phyloP scores from a whole-genome alignment of 2,329 filamentous ascomycete species.

The Dothideomycetidae sp. region DNA sequence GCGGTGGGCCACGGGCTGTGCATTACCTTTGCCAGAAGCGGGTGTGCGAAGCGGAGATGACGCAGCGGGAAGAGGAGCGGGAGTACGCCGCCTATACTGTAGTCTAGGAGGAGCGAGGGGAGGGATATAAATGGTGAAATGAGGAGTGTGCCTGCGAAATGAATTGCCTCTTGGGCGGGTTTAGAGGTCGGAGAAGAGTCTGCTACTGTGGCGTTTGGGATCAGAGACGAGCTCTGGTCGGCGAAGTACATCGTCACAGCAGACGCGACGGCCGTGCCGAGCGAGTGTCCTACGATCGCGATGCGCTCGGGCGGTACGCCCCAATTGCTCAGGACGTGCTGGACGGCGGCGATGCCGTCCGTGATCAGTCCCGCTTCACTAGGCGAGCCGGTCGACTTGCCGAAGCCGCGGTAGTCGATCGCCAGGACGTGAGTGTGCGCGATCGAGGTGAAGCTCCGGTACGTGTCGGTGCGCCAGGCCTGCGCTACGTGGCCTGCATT shows the following conservation, averaged over 20 bases:
- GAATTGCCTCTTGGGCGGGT: conserved; percentile 22
- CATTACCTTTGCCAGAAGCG: conserved; percentile 47
- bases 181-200: background rate
- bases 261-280: conserved; percentile 72
- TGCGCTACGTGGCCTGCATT: conserved; percentile 82
- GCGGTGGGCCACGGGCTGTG: conserved; percentile 72
- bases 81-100: conserved; percentile 62
- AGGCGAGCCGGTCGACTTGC: conserved; percentile 63
- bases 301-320: conserved; percentile 57
- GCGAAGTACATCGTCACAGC: conserved; percentile 59
- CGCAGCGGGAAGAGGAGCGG: conserved; percentile 66
- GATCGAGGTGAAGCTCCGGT: conserved; percentile 60
- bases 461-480: conserved; percentile 58
- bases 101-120: conserved; percentile 57
- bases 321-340: conserved; percentile 54
- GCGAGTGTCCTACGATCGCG: conserved; percentile 69
- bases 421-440: conserved; percentile 69
- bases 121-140: conserved; percentile 68
- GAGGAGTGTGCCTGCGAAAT: conserved; percentile 68
- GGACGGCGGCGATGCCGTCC: conserved; percentile 59
- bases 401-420: conserved; percentile 84
- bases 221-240: conserved; percentile 14
- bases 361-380: conserved; percentile 68
- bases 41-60: conserved; percentile 49
- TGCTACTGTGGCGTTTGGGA: background rate